These are phyloP conservation scores for Boletus reticulatus DNA, from an alignment of 768 basidiomycete species.

Conservation along the genomic window DNA sequence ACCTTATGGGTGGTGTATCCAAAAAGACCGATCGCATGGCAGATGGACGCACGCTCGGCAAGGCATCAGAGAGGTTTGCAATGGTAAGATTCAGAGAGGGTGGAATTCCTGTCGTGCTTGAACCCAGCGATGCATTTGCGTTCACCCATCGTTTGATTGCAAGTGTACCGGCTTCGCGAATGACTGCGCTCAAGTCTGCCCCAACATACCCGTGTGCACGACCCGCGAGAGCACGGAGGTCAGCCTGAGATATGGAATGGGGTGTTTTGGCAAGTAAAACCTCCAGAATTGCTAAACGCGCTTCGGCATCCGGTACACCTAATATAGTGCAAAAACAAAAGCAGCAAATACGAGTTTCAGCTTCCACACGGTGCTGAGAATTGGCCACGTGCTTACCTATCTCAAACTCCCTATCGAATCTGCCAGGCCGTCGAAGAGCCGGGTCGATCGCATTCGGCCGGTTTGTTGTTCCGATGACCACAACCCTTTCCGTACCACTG, in stretches of 20 bases:
- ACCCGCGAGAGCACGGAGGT: constrained; percentile 65
- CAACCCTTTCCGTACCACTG: constrained; percentile 59
- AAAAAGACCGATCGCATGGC: constrained; percentile 93
- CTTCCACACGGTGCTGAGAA: background rate
- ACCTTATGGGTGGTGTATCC: constrained; percentile 78
- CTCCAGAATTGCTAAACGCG: constrained; percentile 81
- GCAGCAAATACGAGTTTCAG: background rate
- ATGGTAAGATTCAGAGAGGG: constrained; percentile 44
- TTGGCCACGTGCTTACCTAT: constrained; percentile 55
- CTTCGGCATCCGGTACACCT: constrained; percentile 89
- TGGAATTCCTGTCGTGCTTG: constrained; percentile 6
- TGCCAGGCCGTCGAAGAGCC: constrained; percentile 81
- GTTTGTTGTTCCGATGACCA: constrained; percentile 96
- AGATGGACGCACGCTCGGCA: constrained; percentile 84
- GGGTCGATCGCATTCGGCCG: constrained; percentile 95
- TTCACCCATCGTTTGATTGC: constrained; percentile 85
- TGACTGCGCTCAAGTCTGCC: constrained; percentile 88
- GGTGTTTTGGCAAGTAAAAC: constrained; percentile 83
- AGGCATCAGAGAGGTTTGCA: constrained; percentile 64
- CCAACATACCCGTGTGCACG: constrained; percentile 96
- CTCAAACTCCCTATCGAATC: constrained; percentile 95
- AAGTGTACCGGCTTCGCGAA: constrained; percentile 88
- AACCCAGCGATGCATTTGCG: constrained; percentile 4
- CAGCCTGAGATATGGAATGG: constrained; percentile 56
- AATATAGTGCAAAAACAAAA: constrained; percentile 1